Evolutionary conservation across 352 stramenopile genomes (phyloP).

Genomic region (Blastocystis sp.): DNA sequence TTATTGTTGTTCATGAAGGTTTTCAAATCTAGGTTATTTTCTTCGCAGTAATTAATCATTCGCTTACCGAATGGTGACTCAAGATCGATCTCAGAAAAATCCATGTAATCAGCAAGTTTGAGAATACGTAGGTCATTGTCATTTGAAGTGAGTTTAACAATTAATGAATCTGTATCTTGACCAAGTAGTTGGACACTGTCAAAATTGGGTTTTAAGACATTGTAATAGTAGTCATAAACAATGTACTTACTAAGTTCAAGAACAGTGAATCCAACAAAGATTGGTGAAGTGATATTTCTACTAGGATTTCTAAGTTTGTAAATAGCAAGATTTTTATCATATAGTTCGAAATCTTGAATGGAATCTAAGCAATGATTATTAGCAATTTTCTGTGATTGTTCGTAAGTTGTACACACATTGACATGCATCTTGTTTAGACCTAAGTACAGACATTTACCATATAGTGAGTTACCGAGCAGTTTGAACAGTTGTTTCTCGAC

Average conservation of each 20-base stretch:
- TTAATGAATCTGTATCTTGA: slow-evolving; percentile 9
- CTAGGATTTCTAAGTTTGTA: background rate
- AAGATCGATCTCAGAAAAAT: background rate
- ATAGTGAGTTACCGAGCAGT: background rate
- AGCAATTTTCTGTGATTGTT: background rate
- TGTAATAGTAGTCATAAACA: slow-evolving; percentile 8
- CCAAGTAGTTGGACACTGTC: background rate
- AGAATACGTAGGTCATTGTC: background rate
- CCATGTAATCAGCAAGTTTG: background rate
- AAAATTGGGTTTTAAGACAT: background rate
- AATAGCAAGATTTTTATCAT: background rate
- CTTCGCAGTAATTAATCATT: background rate
- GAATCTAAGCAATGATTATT: background rate
- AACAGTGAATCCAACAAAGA: background rate
- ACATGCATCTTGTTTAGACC: background rate
- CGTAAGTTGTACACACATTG: background rate
- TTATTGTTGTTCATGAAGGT: background rate
- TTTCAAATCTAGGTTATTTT: background rate
- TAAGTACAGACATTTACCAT: background rate
- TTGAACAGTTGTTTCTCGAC: background rate
- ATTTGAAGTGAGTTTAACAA: background rate
- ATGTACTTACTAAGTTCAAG: background rate
- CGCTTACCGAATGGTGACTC: background rate
- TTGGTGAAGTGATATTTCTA: background rate
- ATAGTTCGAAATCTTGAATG: background rate